Evolutionary conservation across 345 rosid genomes (phyloP), one percentile per base, ranked within the genome.

Genomic region (Garcia nutans): DNA sequence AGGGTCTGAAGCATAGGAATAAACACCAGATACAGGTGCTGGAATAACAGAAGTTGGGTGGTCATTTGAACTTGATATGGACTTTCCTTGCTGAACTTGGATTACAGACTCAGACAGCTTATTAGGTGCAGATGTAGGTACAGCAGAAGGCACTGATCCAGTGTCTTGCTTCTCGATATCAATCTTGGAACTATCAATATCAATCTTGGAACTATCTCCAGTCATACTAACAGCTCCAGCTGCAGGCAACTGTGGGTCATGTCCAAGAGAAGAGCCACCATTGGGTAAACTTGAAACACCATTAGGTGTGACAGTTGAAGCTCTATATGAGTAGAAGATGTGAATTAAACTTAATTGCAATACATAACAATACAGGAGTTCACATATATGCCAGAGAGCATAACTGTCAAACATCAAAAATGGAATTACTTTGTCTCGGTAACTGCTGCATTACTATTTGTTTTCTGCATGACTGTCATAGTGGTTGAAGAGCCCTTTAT

Each of bases 401-500:
- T 16, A 45, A 23, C n/a, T 10, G 64, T 68, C 42, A n/a, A 77
- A 54, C 15, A 65, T 71, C 28, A 71, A 52, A 49, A n/a, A 75
- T 19, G 65, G 44, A 66, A 77, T 72, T 89, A 94, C 98, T 81
- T 90, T 52, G 71, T 79, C 63, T 49, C 83, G 72, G 72, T 84
- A 74, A 81, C 59, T 59, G 67, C 76, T 49, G 85, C 54, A 58
- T 56, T 62, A 74, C 74, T 81, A 75, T 84, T 88, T 44, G 72
- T 79, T 86, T 82, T 87, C 79, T 70, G 88, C 22, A 71, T 65
- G 69, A 76, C 63, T 67, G 77, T 77, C 5, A 72, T 59, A 20
- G 86, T 57, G 19, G 70, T 61, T 73, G 79, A 78, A 41, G 83
- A 68, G 65, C 85, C 86, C 89, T 82, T 57, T 83, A 65, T 76